A percentile compares a stretch with the other conserved stretches of the same genome.
Conservation (phyloP, 2,329 filamentous ascomycete species). For the Aaosphaeria pasadenensis region DNA sequence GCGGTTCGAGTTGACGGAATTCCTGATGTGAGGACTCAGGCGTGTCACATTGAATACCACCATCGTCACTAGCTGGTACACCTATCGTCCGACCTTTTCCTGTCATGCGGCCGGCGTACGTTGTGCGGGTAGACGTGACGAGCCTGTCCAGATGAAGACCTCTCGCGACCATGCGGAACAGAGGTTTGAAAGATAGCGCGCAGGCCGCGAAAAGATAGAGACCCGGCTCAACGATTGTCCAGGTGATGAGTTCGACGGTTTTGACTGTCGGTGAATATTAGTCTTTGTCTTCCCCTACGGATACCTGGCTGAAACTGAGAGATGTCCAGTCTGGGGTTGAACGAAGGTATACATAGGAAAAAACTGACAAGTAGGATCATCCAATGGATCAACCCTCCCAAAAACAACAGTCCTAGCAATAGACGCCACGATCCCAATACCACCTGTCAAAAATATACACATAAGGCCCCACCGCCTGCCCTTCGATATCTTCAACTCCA, state of each 20-base stretch:
- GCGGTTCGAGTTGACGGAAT: conserved; percentile 9
- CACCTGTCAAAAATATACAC: conserved; percentile 25
- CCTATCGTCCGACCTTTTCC: not conserved
- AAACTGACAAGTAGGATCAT: conserved; percentile 19
- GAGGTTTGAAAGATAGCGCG: conserved; percentile 20
- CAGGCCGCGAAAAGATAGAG: conserved; percentile 24
- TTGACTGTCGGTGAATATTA: conserved; percentile 5
- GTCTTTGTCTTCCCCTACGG: not conserved
- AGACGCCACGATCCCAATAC: conserved; percentile 21
- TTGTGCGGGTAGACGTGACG: conserved; percentile 15
- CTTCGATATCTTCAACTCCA: conserved; percentile 17
- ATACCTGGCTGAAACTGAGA: not conserved
- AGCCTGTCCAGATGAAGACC: conserved; percentile 15
- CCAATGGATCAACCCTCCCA: conserved; percentile 7
- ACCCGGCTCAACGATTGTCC: conserved; percentile 24
- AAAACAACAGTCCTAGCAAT: conserved; percentile 22
- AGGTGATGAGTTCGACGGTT: conserved; percentile 16
- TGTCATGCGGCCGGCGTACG: not conserved
- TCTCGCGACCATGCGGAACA: conserved; percentile 18
- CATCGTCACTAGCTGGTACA: not conserved
- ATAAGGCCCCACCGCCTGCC: conserved; percentile 16
- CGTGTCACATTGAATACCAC: conserved; percentile 8
- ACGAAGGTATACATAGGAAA: not conserved
- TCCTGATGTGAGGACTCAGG: conserved; percentile 4
- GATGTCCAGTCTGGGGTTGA: not conserved